Base-by-base conservation (phyloP, 352 stramenopile genomes). In the Pythium plurisporium region DNA sequence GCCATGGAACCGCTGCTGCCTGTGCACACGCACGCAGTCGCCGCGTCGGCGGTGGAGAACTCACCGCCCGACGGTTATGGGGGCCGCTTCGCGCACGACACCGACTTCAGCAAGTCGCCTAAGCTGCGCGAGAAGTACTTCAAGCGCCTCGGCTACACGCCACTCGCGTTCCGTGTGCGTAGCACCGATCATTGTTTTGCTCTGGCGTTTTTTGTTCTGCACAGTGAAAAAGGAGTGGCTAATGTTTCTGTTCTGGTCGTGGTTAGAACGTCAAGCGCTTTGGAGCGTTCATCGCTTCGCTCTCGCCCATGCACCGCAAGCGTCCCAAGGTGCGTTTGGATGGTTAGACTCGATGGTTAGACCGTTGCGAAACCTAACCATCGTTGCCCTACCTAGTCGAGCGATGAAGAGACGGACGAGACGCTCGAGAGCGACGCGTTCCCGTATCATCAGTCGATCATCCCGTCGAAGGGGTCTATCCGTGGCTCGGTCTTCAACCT, bases 401-500 rank as follows among this genome's bases (percentile, higher is more conserved):
- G 50, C 25, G 51, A 62, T 27, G 36, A 53, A 72, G 65, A 64
- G 53, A 46, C 57, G 17, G 69, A 75, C 10, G 71, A 87, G 20
- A 79, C 78, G 7, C 44, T 80, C 17, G 65, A 85, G n/a, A 62
- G 41, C 34, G 76, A 88, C 55, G 66, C 76, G 20, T 93, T 89
- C 48, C 70, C 79, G 38, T 85, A 90, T 44, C 81, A 91, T 63
- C 77, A 87, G 67, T 87, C 79, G 30, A 72, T 91, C 44, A 86
- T 91, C 55, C 83, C 83, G 36, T 86, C 83, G 5, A 90, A 88
- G 55, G 81, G 83, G 7, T 94, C 83, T 9, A 87, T 94, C 65
- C 81, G 81, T 17, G 83, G 83, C 48, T 94, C 83, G 3, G 77
- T 94, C 17, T 94, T 94, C 43, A 94, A 94, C 65, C 65, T 94